phyloP scores from a whole-genome alignment of 1,284 basidiomycete species.

The Phellopilus nigrolimitatus region DNA sequence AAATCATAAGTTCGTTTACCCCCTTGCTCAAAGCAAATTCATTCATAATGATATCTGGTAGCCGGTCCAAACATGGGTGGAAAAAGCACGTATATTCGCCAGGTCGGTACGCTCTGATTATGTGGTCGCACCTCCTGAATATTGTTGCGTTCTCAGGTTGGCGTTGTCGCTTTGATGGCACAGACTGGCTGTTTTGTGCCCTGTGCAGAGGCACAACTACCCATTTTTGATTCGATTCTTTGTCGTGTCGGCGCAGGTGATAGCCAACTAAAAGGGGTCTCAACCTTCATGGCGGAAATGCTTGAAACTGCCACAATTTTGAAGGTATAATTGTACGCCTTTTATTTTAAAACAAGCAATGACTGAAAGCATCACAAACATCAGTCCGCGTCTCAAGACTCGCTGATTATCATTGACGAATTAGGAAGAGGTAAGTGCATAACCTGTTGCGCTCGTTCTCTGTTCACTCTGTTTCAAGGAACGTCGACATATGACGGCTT shows the following conservation, averaged over 20 bases:
- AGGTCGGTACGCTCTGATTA: constrained; percentile 34
- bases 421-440: constrained; percentile 73
- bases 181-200: constrained; percentile 96
- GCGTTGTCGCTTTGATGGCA: constrained; percentile 93
- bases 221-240: constrained; percentile 94
- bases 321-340: constrained; percentile 46
- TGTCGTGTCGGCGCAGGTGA: constrained; percentile 98
- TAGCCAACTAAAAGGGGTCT: constrained; percentile 95
- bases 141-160: constrained; percentile 69
- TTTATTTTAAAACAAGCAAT: not conserved
- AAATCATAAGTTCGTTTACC: constrained; percentile 68
- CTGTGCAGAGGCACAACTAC: constrained; percentile 78
- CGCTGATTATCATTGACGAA: constrained; percentile 97
- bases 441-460: not conserved
- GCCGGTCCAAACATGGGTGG: constrained; percentile 97
- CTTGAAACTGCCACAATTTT: constrained; percentile 95
- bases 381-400: constrained; percentile 90
- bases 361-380: not conserved
- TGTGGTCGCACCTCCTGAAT: too few relatives aligned
- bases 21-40: not conserved
- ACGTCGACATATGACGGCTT: constrained; percentile 99
- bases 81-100: constrained; percentile 90
- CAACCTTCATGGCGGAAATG: constrained; percentile 99
- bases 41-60: constrained; percentile 29
- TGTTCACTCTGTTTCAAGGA: constrained; percentile 35